Evolutionary conservation across 1,139 yeast genomes (phyloP).

Genomic region (Saccharomycopsis hybrid): DNA sequence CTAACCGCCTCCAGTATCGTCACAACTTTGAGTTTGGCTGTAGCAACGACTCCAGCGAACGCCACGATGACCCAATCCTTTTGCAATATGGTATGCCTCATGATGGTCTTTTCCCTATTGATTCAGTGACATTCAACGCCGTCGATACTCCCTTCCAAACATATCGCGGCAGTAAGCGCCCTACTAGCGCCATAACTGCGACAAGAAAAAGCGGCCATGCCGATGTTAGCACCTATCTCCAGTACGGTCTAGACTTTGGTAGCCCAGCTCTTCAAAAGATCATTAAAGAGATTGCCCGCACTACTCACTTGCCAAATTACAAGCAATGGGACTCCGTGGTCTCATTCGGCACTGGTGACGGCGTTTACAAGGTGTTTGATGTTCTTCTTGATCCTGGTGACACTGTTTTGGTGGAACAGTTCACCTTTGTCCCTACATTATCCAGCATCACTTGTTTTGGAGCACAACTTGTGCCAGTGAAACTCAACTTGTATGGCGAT

Average conservation of each 20-base stretch:
- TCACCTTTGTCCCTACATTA: conserved; percentile 53
- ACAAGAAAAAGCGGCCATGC: not conserved
- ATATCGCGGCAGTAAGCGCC: conserved; percentile 1
- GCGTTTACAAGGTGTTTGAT: conserved; percentile 53
- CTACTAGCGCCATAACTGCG: not conserved
- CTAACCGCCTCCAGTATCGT: conserved; percentile 2
- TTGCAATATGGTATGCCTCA: conserved; percentile 56
- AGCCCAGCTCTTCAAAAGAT: conserved; percentile 38
- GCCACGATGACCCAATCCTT: conserved; percentile 33
- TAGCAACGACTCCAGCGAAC: not conserved
- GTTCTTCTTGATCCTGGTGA: conserved; percentile 49
- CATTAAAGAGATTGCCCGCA: conserved; percentile 36
- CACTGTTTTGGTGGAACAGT: conserved; percentile 55
- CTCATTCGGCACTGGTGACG: conserved; percentile 65
- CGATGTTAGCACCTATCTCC: conserved; percentile 43
- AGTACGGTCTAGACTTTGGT: conserved; percentile 42
- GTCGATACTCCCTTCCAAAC: conserved; percentile 39
- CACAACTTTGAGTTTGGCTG: conserved; percentile 12
- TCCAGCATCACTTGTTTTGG: conserved; percentile 39
- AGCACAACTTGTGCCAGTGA: conserved; percentile 46
- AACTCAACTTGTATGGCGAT: conserved; percentile 34
- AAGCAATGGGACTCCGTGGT: conserved; percentile 50
- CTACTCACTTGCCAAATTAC: conserved; percentile 44
- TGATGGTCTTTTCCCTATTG: conserved; percentile 53
- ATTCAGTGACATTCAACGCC: conserved; percentile 41